Evolutionary conservation across 495 filamentous ascomycete genomes (phyloP).

Genomic region (Penicillium goetzii): DNA sequence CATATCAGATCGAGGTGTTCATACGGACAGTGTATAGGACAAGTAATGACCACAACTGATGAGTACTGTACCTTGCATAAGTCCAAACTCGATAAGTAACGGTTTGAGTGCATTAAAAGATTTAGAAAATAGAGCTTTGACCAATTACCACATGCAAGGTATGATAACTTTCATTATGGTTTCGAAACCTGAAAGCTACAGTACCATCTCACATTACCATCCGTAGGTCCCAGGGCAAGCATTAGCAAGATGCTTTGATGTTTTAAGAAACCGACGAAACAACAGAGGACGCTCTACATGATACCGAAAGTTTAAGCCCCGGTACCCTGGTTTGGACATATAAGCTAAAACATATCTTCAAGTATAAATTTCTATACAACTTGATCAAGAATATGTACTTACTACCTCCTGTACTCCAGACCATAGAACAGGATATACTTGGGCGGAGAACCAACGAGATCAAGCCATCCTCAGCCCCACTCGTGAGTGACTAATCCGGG

Average conservation of each 20-base stretch:
- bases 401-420: neutral
- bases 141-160: neutral
- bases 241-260: neutral
- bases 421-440: neutral
- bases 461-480: neutral
- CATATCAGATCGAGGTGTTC: neutral
- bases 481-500: neutral
- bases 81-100: too few relatives aligned
- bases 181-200: neutral
- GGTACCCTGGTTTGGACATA: neutral
- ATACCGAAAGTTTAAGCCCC: neutral
- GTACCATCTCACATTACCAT: neutral
- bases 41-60: too few relatives aligned
- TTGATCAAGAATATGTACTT: neutral
- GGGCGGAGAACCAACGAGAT: neutral
- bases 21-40: too few relatives aligned
- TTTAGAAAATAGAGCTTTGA: neutral
- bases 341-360: neutral
- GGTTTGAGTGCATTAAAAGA: too few relatives aligned
- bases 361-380: neutral
- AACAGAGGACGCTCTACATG: neutral
- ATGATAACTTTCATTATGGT: neutral
- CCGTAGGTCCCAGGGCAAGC: neutral
- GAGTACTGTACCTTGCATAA: too few relatives aligned
- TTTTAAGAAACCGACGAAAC: neutral